phyloP scores from a whole-genome alignment of 805 yeast genomes.

The Saccharomycopsis guyanensis region DNA sequence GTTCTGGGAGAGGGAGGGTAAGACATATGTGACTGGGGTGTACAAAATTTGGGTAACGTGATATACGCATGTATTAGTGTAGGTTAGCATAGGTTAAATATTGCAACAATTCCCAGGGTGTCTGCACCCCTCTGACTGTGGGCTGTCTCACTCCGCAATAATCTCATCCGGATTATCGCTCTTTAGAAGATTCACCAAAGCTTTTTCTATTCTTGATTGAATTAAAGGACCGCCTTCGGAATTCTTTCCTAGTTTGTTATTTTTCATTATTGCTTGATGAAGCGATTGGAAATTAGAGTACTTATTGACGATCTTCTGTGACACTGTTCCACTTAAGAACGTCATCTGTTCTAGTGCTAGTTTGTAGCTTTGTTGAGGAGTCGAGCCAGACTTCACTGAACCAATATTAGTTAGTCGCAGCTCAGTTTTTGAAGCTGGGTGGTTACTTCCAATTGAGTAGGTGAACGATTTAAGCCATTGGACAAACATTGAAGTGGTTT shows the following conservation, averaged over 20 bases:
- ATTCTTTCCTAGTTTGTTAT: conserved; percentile 8
- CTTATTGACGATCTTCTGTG: conserved; percentile 12
- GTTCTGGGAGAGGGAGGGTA: no score
- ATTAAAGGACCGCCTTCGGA: conserved; percentile 8
- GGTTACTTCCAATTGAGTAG: conserved; percentile 6
- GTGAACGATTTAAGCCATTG: conserved; percentile 17
- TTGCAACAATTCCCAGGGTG: no score
- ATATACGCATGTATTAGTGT: no score
- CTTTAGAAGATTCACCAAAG: conserved; percentile 11
- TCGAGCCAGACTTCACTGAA: conserved; percentile 11
- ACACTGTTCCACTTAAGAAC: conserved; percentile 6
- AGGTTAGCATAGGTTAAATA: no score
- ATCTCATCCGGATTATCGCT: conserved; percentile 18
- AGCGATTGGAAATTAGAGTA: conserved; percentile 9
- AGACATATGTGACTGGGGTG: no score
- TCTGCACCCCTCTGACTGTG: no score
- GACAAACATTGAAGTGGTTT: conserved; percentile 11
- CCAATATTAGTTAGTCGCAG: conserved; percentile 4
- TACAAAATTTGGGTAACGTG: no score
- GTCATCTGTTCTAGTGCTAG: conserved; percentile 18
- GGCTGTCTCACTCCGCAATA: no score
- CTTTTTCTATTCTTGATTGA: conserved; percentile 7
- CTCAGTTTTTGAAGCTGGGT: background rate
- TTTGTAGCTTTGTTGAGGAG: conserved; percentile 2
- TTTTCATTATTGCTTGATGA: background rate